phyloP scores from a whole-genome alignment of 208 protist species.

The Trichomonas gallinae region DNA sequence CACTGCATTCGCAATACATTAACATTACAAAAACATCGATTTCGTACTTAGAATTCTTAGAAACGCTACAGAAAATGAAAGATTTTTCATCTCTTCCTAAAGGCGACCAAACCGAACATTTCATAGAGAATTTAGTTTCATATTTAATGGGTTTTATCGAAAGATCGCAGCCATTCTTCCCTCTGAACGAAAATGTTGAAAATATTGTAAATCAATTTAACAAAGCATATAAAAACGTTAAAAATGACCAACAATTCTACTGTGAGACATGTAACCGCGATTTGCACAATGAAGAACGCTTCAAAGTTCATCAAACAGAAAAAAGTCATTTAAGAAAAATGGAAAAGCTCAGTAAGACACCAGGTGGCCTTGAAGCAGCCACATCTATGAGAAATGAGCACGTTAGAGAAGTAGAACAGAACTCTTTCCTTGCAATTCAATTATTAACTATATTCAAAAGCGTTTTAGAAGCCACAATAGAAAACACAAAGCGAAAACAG shows the following conservation, averaged over 20 bases:
- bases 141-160: neutral
- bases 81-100: neutral
- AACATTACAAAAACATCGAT: neutral
- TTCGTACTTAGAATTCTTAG: neutral
- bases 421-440: neutral
- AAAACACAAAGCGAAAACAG: neutral
- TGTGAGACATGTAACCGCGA: neutral
- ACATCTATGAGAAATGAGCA: neutral
- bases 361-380: neutral
- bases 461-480: neutral
- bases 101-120: neutral
- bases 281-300: neutral
- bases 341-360: neutral
- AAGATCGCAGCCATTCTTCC: neutral
- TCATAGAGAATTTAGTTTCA: neutral
- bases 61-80: neutral
- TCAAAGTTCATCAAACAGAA: neutral
- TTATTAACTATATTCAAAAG: neutral
- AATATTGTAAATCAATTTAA: neutral
- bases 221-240: neutral
- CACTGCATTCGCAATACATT: conserved; percentile 24
- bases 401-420: neutral
- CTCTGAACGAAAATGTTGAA: neutral
- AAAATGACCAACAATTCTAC: neutral
- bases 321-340: neutral